Percentiles rank a stretch among this genome's conserved stretches.
Evolutionary conservation across 1,139 yeast species (phyloP).

Genomic region (Yamadazyma sp.): DNA sequence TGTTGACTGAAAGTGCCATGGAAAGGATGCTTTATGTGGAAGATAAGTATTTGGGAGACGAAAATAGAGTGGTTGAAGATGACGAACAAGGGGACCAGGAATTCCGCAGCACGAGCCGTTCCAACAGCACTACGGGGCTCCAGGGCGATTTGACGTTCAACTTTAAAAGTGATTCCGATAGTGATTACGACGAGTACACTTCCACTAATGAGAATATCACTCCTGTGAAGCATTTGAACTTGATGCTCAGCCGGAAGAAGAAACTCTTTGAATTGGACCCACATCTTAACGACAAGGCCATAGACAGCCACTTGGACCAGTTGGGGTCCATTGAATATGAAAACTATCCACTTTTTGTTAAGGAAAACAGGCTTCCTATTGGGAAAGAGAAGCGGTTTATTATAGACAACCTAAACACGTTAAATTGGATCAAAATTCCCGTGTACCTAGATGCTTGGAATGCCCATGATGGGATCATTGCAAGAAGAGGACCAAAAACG

Average conservation of each 20-base stretch:
- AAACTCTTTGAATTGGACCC: constrained; percentile 21
- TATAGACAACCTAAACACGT: constrained; percentile 47
- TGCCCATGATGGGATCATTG: constrained; percentile 73
- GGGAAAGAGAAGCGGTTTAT: constrained; percentile 43
- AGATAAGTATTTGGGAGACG: constrained; percentile 26
- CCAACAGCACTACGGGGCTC: neutral
- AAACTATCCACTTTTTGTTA: constrained; percentile 30
- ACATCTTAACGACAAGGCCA: constrained; percentile 26
- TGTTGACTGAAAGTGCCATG: constrained; percentile 37
- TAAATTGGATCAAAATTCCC: constrained; percentile 69
- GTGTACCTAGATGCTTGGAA: constrained; percentile 64
- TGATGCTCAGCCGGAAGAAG: constrained; percentile 15
- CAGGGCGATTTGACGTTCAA: constrained; percentile 11
- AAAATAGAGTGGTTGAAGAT: constrained; percentile 16
- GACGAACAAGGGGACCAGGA: constrained; percentile 17
- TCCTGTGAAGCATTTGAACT: constrained; percentile 14
- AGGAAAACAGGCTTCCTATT: constrained; percentile 34
- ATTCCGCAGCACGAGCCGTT: constrained; percentile 2
- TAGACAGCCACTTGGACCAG: constrained; percentile 17
- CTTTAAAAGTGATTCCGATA: constrained; percentile 12
- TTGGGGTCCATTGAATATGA: constrained; percentile 21
- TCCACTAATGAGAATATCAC: constrained; percentile 10
- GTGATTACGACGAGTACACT: constrained; percentile 13
- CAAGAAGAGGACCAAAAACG: constrained; percentile 60
- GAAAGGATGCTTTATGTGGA: constrained; percentile 42